Base-by-base conservation (phyloP, 2,329 filamentous ascomycete genomes). In the Pseudogymnoascus sp. region DNA sequence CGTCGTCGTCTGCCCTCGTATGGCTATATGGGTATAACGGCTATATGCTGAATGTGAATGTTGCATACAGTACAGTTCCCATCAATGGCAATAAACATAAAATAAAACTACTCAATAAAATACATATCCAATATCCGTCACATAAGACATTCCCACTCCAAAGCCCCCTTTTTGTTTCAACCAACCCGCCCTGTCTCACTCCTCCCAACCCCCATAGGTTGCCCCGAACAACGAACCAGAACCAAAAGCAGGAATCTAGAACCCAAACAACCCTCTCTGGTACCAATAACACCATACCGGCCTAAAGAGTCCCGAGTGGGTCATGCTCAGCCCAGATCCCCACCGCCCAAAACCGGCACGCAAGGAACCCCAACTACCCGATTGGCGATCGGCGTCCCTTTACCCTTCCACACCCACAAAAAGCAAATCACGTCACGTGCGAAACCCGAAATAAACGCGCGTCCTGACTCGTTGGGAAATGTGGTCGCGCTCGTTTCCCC, bases 131-230 rank as follows among this genome's bases (percentile, higher is more conserved):
- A 21, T 43, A 43, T 43, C 5, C 45, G 13, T n/a, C 8, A 34
- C 14, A 28, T 54, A 54, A 54, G 48, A 54, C 48, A 54, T 28
- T 51, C n/a, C 43, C 14, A 8, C 25, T 11, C 8, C 48, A 54
- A 31, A 54, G 10, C 48, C 48, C 48, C 48, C 25, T 54, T 54
- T 54, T 11, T 54, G 48, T 54, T n/a, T 54, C 48, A 54, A 54
- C 48, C 4, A 16, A 14, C 48, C 25, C 48, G 25, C 31, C 6
- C 2, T 31, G 48, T 54, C 48, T 54, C 25, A 54, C 48, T 54
- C 48, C 8, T 11, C 48, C 8, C 4, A 28, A 16, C 25, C 48
- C 48, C 10, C 48, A 54, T 54, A 54, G 48, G 48, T 54, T 54
- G 48, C n/a, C 48, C 48, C 48, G 34, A 54, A 54, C 48, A 54